These are phyloP conservation scores for Penicillium lividum DNA, from an alignment of 495 filamentous ascomycete genomes.

Conservation along the genomic window DNA sequence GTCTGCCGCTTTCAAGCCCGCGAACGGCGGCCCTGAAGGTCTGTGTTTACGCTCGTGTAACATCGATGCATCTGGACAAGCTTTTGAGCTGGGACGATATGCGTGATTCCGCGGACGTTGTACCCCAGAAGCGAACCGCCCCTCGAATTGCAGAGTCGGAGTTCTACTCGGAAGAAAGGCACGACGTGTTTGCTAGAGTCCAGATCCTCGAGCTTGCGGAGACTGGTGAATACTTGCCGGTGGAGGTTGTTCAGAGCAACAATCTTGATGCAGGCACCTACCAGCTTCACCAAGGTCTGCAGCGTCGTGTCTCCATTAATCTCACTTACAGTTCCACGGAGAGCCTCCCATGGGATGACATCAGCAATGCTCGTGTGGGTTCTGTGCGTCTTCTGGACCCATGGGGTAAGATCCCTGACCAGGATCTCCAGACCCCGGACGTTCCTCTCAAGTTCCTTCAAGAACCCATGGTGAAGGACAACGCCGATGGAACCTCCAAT, in stretches of 20 bases:
- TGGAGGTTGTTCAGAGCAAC: conserved; percentile 85
- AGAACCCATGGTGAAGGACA: conserved; percentile 72
- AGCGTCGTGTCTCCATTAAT: conserved; percentile 82
- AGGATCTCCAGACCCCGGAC: conserved; percentile 68
- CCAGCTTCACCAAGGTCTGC: conserved; percentile 93
- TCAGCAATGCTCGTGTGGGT: conserved; percentile 72
- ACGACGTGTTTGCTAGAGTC: conserved; percentile 85
- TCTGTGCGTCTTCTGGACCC: conserved; percentile 80
- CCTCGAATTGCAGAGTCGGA: conserved; percentile 86
- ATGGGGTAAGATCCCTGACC: conserved; percentile 79
- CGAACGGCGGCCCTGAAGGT: conserved; percentile 75
- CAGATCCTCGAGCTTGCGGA: conserved; percentile 92
- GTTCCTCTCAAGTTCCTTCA: conserved; percentile 74
- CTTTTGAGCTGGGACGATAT: conserved; percentile 99
- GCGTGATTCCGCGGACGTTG: conserved; percentile 61
- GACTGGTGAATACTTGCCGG: conserved; percentile 84
- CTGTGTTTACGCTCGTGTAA: conserved; percentile 91
- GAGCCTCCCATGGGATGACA: conserved; percentile 80
- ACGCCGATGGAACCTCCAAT: conserved; percentile 89
- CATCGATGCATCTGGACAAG: conserved; percentile 93
- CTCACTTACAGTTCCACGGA: conserved; percentile 88
- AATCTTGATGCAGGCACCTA: conserved; percentile 83
- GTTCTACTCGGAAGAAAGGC: conserved; percentile 88
- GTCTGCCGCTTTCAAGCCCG: conserved; percentile 82
- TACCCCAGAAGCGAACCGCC: conserved; percentile 60